These are phyloP conservation scores for Psilocybe sp. DNA, from an alignment of 768 basidiomycete species.

Conservation along the genomic window DNA sequence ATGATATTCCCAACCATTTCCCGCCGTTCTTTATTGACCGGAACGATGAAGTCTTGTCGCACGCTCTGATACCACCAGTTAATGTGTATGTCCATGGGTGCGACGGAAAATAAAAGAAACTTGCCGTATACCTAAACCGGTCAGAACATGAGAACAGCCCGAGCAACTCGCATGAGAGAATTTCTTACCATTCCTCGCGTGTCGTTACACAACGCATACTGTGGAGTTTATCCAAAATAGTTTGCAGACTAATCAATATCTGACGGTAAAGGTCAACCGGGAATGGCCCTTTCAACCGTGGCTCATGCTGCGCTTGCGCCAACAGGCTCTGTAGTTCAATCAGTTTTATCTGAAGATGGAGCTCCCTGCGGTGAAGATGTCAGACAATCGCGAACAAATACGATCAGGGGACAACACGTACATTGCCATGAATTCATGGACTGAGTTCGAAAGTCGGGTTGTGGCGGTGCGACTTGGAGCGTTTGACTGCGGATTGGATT, in stretches of 20 bases:
- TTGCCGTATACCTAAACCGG: slow-evolving; percentile 64
- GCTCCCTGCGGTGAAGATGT: slow-evolving; percentile 59
- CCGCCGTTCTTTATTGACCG: slow-evolving; percentile 83
- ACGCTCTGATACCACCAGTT: slow-evolving; percentile 52
- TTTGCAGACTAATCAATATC: slow-evolving; percentile 78
- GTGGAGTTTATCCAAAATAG: slow-evolving; percentile 85
- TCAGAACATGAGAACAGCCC: slow-evolving; percentile 3
- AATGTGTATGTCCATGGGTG: not conserved
- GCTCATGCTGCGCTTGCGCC: slow-evolving; percentile 88
- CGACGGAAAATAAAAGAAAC: slow-evolving; percentile 17
- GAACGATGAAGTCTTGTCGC: slow-evolving; percentile 82
- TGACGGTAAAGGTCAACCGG: slow-evolving; percentile 83
- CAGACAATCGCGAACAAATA: not conserved
- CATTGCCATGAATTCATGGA: slow-evolving; percentile 93
- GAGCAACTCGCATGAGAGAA: slow-evolving; percentile 5
- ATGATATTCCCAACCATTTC: slow-evolving; percentile 97
- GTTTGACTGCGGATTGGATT: slow-evolving; percentile 20
- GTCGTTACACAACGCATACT: slow-evolving; percentile 98
- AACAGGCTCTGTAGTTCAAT: slow-evolving; percentile 85
- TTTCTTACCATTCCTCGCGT: slow-evolving; percentile 82
- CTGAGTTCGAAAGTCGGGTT: slow-evolving; percentile 55
- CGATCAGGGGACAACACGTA: slow-evolving; percentile 30
- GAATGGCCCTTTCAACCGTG: slow-evolving; percentile 93
- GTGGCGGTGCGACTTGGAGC: slow-evolving; percentile 22
- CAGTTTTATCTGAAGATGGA: slow-evolving; percentile 89